Base-by-base conservation (phyloP, 2,329 filamentous ascomycete genomes). In the Scytalidium sp. region DNA sequence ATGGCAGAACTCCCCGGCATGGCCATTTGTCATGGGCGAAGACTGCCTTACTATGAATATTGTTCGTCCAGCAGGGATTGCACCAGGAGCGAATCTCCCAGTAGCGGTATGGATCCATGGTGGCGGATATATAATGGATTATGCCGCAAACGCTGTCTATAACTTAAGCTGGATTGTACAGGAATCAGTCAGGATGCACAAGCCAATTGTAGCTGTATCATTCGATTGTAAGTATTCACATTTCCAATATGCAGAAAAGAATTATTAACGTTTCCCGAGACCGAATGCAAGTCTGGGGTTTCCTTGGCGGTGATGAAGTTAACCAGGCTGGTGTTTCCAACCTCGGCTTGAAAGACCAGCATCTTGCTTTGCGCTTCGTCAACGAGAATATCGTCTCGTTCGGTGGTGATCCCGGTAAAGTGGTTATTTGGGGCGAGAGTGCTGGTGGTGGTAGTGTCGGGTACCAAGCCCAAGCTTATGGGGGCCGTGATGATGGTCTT, bases 121-220 rank as follows among this genome's bases (percentile, higher is more conserved):
- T 45, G 73, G 72, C 32, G 72, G 70, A 13, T 72, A 70, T 27
- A 65, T 58, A 39, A 59, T 69, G 58, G 76, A 76, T 3, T 68
- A 69, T 20, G 69, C 66, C 6, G 53, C 59, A 11, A 73, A 78
- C 48, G 61, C 71, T 13, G 69, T 78, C 21, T 85, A 84, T 60
- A 84, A 84, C 54, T 67, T 83, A 45, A 78, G 76, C 9, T 78
- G 75, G 51, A 75, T 84, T 41, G 75, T 84, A 2, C 54, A 70
- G 17, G 68, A 74, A 41, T 68, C 72, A 0, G 65, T 70, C 3
- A 52, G 62, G 7, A 70, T 72, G 10, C 62, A 64, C 50, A 70
- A 71, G 50, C 73, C 70, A 2, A 69, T 78, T 45, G 71, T 77
- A 36, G 72, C 61, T 0, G 69, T 78, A 4, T 69, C 65, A 7